Percentiles rank a stretch among this genome's conserved stretches.
Evolutionary conservation across 2,329 filamentous ascomycete species (phyloP).

Genomic region (Myriangium duriaei): DNA sequence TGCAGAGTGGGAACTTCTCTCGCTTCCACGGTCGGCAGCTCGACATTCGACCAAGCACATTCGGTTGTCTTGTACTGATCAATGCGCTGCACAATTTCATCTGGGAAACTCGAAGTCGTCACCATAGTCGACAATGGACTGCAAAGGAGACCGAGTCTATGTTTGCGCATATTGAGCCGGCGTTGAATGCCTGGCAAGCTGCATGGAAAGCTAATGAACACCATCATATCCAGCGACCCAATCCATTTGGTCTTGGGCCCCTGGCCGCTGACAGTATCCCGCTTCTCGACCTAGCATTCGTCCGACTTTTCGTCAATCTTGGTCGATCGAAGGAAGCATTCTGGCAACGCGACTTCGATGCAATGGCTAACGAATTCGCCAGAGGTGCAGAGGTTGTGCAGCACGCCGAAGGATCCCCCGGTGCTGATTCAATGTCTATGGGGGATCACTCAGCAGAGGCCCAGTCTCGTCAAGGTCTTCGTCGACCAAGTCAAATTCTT

Average conservation of each 20-base stretch:
- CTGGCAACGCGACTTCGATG: conserved; percentile 87
- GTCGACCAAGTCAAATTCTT: conserved; percentile 19
- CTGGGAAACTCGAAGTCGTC: conserved; percentile 88
- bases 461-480: conserved; percentile 6
- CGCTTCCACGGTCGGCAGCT: conserved; percentile 22
- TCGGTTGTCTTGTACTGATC: conserved; percentile 82
- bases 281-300: conserved; percentile 79
- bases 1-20: conserved; percentile 9
- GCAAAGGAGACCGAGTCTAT: conserved; percentile 87
- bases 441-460: conserved; percentile 25
- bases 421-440: conserved; percentile 31
- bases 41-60: conserved; percentile 71
- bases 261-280: conserved; percentile 85
- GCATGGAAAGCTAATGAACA: conserved; percentile 81
- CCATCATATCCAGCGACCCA: conserved; percentile 73
- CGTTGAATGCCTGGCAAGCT: conserved; percentile 83
- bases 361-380: conserved; percentile 77
- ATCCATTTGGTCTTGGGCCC: conserved; percentile 68
- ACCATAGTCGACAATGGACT: conserved; percentile 81
- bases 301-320: conserved; percentile 87
- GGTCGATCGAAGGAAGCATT: conserved; percentile 84
- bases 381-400: conserved; percentile 63
- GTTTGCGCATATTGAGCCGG: conserved; percentile 90
- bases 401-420: conserved; percentile 42
- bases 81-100: conserved; percentile 96